Percentiles rank a stretch among this genome's conserved stretches.
These are phyloP conservation scores for Sarocladiaceae sp. DNA, from an alignment of 2,329 filamentous ascomycete species.

Conservation along the genomic window DNA sequence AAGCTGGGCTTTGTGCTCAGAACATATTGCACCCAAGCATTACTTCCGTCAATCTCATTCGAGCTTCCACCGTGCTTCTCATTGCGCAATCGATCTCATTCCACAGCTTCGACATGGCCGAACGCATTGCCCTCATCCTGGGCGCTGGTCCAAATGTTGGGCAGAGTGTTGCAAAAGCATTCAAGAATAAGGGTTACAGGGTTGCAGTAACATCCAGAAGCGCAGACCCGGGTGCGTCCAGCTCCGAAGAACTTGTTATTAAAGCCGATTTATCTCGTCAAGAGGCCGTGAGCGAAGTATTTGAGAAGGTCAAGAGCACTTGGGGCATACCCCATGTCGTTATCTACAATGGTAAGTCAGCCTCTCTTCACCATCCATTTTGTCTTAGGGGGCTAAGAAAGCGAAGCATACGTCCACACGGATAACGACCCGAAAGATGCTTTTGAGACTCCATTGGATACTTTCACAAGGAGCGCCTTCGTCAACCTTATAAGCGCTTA, in stretches of 20 bases:
- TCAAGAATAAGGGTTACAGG: constrained; percentile 20
- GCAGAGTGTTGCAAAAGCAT: constrained; percentile 16
- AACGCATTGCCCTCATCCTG: constrained; percentile 18
- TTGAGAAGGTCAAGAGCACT: constrained; percentile 14
- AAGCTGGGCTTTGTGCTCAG: too few relatives aligned
- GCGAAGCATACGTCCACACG: neutral
- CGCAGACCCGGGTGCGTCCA: constrained; percentile 15
- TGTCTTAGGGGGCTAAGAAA: too few relatives aligned
- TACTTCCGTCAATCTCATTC: too few relatives aligned
- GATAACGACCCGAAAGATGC: neutral
- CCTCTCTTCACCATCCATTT: neutral
- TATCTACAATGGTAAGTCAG: constrained; percentile 18
- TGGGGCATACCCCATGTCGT: constrained; percentile 20
- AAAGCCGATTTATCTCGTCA: constrained; percentile 31
- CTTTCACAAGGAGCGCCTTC: neutral
- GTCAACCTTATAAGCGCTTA: neutral
- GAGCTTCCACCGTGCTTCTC: too few relatives aligned
- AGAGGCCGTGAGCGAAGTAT: constrained; percentile 13
- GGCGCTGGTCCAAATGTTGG: constrained; percentile 22
- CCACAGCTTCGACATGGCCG: neutral
- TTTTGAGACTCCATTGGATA: neutral
- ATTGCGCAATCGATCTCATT: neutral
- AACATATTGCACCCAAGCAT: too few relatives aligned
- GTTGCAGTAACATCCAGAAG: constrained; percentile 20
- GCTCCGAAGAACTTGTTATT: constrained; percentile 21